Conservation (phyloP, 2,329 filamentous ascomycete genomes). For the Neocucurbitaria cava region DNA sequence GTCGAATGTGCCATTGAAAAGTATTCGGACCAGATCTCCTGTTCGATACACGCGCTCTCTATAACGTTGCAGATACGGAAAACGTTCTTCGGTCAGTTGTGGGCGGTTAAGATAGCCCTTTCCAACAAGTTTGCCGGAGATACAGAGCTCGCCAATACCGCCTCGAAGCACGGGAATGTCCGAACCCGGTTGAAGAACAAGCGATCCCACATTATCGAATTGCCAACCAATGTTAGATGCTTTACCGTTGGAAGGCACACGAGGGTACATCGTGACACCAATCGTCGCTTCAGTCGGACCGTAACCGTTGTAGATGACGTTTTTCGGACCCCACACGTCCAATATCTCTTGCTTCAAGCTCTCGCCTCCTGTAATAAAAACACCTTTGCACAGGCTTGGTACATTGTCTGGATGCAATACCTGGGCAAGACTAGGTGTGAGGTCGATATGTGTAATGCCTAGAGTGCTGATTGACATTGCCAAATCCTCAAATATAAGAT, state of each 20-base stretch:
- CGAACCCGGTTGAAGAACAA: constrained; percentile 74
- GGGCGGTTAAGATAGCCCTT: constrained; percentile 85
- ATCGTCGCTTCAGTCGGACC: constrained; percentile 94
- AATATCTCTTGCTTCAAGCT: constrained; percentile 88
- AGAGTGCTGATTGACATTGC: constrained; percentile 73
- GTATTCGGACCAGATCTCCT: constrained; percentile 82
- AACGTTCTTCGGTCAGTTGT: constrained; percentile 78
- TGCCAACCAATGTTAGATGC: constrained; percentile 87
- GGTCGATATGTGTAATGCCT: constrained; percentile 85
- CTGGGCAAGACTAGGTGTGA: constrained; percentile 86
- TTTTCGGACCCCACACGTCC: constrained; percentile 79
- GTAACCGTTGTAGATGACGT: constrained; percentile 88
- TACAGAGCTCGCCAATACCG: constrained; percentile 84
- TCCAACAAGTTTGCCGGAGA: constrained; percentile 85
- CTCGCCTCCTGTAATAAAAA: constrained; percentile 94
- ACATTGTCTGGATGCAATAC: constrained; percentile 81
- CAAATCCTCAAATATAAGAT: constrained; percentile 85
- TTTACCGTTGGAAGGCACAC: constrained; percentile 77
- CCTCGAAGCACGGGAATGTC: constrained; percentile 76
- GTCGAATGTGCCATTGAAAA: constrained; percentile 82
- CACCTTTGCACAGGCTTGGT: constrained; percentile 77
- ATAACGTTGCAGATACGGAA: constrained; percentile 66
- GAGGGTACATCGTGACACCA: constrained; percentile 87
- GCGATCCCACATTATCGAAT: constrained; percentile 87
- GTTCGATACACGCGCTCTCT: constrained; percentile 75